Evolutionary conservation across 768 basidiomycete genomes (phyloP).

Genomic region (Boletus eberwhitei): DNA sequence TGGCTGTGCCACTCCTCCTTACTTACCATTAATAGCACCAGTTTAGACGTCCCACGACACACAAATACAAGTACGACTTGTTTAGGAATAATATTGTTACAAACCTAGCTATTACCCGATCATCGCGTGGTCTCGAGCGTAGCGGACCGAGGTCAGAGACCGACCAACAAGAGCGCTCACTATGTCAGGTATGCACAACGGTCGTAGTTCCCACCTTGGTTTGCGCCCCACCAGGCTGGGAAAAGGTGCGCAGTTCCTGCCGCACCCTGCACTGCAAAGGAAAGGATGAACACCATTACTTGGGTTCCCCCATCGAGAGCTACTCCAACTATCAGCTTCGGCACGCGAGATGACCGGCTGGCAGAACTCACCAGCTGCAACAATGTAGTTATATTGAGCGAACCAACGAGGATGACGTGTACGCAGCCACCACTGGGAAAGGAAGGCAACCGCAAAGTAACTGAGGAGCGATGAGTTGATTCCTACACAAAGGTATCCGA

Average conservation of each 20-base stretch:
- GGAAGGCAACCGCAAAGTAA: constrained; percentile 48
- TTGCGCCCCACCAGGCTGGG: constrained; percentile 58
- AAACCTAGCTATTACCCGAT: background rate
- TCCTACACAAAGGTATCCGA: constrained; percentile 47
- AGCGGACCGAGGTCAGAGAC: background rate
- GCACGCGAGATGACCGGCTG: background rate
- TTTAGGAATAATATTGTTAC: no score
- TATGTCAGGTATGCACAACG: constrained; percentile 24
- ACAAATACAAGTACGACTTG: background rate
- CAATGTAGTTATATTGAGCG: constrained; percentile 61
- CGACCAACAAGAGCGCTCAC: background rate
- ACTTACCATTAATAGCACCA: background rate
- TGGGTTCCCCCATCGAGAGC: constrained; percentile 40
- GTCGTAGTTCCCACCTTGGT: constrained; percentile 44
- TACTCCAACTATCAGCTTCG: constrained; percentile 5
- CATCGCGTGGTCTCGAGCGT: background rate
- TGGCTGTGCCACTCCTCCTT: constrained; percentile 1
- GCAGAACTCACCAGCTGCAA: constrained; percentile 49
- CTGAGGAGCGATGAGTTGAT: constrained; percentile 51
- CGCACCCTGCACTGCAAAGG: constrained; percentile 51
- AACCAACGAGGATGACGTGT: constrained; percentile 63
- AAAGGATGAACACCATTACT: constrained; percentile 55
- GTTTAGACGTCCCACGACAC: background rate
- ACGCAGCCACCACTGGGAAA: constrained; percentile 60
- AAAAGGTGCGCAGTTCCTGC: constrained; percentile 47